Evolutionary conservation across 2,329 filamentous ascomycete species (phyloP), one percentile per base, ranked within the genome.

Genomic region (Hymenoscyphus albidus): DNA sequence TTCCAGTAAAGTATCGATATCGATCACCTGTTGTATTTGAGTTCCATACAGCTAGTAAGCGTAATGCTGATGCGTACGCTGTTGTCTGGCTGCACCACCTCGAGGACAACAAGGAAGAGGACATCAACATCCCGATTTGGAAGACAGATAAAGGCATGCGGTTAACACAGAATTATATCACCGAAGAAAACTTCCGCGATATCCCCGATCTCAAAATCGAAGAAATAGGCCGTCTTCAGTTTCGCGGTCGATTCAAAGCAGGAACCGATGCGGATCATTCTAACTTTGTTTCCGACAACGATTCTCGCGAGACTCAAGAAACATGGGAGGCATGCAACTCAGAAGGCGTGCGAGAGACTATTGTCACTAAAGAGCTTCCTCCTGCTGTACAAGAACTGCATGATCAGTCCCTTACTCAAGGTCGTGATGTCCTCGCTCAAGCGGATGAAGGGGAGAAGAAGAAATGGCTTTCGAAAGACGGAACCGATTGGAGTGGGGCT

Each of bases 91-190:
- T 98, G 3, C 87, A 93, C 69, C 90, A 95, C 64, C 81, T 98
- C 9, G 82, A 88, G 12, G 95, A 98, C 73, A 90, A 91, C 64
- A 88, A 95, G 68, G 86, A 90, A 61, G 83, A 82, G 1, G 84
- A 89, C 14, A 88, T 97, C 71, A 90, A 95, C 69, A 82, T 98
- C n/a, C 95, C 94, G 0, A 89, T 99, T 64, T 98, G 93, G 90
- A 88, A 84, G 60, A 96, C 93, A 31, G 83, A 90, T 70, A 90
- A 91, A 64, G 82, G 88, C 0, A 80, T 85, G 66, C 87, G 94
- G 4, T 81, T 98, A 12, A 91, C 90, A 0, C 94, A 98, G 74
- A 98, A 97, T 75, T 97, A 94, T 76, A 90, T 97, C 72, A 96
- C 92, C 0, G 87, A 93, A 66, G 82, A 88, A 18, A 96, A 95